Evolutionary conservation across 495 filamentous ascomycete species (phyloP).

Genomic region (Chaetomidium leptoderma): DNA sequence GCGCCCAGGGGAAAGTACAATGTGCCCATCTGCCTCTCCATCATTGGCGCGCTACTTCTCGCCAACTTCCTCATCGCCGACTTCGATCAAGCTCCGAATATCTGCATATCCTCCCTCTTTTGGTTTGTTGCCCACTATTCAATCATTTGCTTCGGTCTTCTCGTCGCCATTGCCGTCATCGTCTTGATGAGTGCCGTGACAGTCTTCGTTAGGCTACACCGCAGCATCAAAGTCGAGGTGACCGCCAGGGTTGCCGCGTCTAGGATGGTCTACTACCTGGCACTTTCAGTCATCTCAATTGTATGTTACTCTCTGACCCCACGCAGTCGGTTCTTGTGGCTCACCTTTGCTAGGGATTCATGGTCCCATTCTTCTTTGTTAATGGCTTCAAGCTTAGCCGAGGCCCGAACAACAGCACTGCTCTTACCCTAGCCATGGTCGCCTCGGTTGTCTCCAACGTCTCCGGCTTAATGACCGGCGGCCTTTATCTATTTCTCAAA

Average conservation of each 20-base stretch:
- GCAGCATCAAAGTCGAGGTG: constrained; percentile 40
- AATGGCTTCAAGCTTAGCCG: constrained; percentile 32
- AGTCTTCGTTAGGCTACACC: constrained; percentile 38
- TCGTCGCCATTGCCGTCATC: constrained; percentile 32
- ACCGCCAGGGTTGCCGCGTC: constrained; percentile 41
- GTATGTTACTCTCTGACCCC: constrained; percentile 26
- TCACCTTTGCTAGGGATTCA: constrained; percentile 33
- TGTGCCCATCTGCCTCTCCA: constrained; percentile 39
- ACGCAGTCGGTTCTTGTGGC: background rate
- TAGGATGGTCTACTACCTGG: constrained; percentile 47
- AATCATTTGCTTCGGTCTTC: constrained; percentile 36
- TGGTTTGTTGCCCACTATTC: constrained; percentile 48
- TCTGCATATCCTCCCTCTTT: constrained; percentile 48
- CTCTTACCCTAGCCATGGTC: constrained; percentile 42
- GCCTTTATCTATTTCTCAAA: constrained; percentile 48
- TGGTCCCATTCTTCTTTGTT: constrained; percentile 44
- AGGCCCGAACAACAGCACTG: constrained; percentile 21
- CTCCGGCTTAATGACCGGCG: constrained; percentile 46
- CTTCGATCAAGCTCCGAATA: constrained; percentile 37
- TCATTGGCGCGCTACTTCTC: constrained; percentile 37
- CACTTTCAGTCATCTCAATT: constrained; percentile 39
- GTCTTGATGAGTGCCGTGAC: constrained; percentile 32
- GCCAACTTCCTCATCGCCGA: constrained; percentile 42
- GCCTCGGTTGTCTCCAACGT: constrained; percentile 47
- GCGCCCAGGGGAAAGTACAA: constrained; percentile 41